Conservation (phyloP, 2,329 filamentous ascomycete genomes). For the Leptographium radiaticola region DNA sequence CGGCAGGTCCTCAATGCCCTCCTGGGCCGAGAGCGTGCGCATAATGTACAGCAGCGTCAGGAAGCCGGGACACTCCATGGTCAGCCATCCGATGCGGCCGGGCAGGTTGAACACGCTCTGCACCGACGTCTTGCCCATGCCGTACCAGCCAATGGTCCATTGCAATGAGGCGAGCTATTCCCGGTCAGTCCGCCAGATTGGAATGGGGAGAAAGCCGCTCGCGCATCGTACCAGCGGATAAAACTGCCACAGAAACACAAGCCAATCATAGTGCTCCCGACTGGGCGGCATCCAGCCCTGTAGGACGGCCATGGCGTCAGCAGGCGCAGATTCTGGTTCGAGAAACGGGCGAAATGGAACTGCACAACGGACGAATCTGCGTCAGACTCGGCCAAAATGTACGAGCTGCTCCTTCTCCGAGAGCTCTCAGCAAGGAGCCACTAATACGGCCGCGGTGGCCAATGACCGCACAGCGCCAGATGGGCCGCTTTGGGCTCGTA, state of each 20-base stretch:
- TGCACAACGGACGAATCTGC: no score
- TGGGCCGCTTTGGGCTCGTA: no score
- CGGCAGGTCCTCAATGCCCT: conserved; percentile 48
- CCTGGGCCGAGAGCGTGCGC: conserved; percentile 46
- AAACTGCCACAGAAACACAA: conserved; percentile 40
- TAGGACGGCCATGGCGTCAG: conserved; percentile 29
- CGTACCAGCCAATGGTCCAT: conserved; percentile 71
- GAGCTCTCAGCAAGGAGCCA: no score
- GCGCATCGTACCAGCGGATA: conserved; percentile 33
- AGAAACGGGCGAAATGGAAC: no score
- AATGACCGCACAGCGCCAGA: no score
- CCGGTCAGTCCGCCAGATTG: no score
- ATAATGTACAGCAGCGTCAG: conserved; percentile 70
- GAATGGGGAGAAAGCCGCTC: not conserved
- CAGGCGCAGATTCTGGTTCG: no score
- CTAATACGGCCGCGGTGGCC: no score
- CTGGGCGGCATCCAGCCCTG: conserved; percentile 44
- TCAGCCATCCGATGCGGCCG: conserved; percentile 73
- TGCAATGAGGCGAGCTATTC: conserved; percentile 56
- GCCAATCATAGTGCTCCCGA: conserved; percentile 41
- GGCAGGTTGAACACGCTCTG: conserved; percentile 69
- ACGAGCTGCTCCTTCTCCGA: no score
- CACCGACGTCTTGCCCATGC: conserved; percentile 83
- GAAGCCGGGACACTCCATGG: conserved; percentile 76
- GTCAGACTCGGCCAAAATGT: no score